These are phyloP conservation scores for Chaetomium cochliodes DNA, from an alignment of 495 filamentous ascomycete species.

Conservation along the genomic window DNA sequence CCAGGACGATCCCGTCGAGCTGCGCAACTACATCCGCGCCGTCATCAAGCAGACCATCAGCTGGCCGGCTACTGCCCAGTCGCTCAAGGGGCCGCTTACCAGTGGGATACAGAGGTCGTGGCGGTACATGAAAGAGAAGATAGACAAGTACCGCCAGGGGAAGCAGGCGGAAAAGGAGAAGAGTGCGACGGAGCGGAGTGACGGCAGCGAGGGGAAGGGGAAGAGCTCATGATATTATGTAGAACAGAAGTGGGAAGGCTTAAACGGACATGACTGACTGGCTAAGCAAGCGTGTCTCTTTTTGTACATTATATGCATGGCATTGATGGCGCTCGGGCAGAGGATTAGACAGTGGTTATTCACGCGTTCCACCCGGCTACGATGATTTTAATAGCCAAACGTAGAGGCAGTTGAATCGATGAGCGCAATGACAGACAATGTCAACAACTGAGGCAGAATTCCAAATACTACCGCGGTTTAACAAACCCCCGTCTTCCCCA, in stretches of 20 bases:
- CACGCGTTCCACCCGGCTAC: not conserved
- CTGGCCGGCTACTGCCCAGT: conserved; percentile 88
- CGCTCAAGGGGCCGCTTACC: conserved; percentile 75
- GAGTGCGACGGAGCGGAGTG: conserved; percentile 11
- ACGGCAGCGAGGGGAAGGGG: not conserved
- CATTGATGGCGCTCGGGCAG: conserved; percentile 22
- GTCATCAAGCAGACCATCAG: conserved; percentile 82
- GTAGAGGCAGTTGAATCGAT: too few species aligned
- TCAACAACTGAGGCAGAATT: not conserved
- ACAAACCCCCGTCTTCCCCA: not conserved
- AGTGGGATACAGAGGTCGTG: conserved; percentile 65
- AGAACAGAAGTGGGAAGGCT: not conserved
- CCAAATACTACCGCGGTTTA: not conserved
- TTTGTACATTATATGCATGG: conserved; percentile 24
- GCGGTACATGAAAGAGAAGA: conserved; percentile 82
- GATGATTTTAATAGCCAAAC: not conserved
- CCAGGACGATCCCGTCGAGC: conserved; percentile 57
- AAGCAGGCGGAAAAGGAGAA: conserved; percentile 28
- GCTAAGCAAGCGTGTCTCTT: conserved; percentile 2
- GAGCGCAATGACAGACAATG: not conserved
- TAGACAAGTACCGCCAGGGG: conserved; percentile 63
- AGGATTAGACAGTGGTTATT: conserved; percentile 20
- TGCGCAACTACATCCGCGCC: conserved; percentile 63
- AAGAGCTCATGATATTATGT: conserved; percentile 18
- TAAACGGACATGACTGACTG: not conserved